phyloP scores from a whole-genome alignment of 2,329 filamentous ascomycete genomes.

The Trichoderma asperellum region DNA sequence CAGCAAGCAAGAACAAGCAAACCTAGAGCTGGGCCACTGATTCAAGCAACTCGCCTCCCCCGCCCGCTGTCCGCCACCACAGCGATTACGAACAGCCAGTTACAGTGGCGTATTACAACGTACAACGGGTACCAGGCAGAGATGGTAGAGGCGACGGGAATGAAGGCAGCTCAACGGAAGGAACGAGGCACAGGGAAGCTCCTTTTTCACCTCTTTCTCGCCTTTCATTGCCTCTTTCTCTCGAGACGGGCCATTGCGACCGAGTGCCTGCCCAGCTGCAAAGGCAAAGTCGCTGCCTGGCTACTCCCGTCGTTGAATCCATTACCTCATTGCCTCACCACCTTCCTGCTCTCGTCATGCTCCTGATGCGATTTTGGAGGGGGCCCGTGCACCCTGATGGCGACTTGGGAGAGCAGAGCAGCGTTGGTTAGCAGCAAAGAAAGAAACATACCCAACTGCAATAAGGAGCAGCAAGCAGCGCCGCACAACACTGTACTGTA shows the following conservation, averaged over 20 bases:
- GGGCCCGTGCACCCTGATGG: conserved; percentile 19
- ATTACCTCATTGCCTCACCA: conserved; percentile 22
- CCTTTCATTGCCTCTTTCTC: background rate
- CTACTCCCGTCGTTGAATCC: conserved; percentile 3
- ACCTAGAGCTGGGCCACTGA: background rate
- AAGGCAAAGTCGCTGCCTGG: background rate
- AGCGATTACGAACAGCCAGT: background rate
- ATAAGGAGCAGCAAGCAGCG: background rate
- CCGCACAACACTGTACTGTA: background rate
- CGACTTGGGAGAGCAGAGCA: background rate
- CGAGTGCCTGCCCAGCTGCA: background rate
- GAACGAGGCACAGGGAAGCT: background rate
- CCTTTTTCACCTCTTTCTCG: background rate
- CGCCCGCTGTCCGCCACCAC: conserved; percentile 4
- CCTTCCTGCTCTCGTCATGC: background rate
- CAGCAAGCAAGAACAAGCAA: background rate
- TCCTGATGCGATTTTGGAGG: conserved; percentile 1
- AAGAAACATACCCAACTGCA: background rate
- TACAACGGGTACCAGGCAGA: background rate
- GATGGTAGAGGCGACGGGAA: background rate
- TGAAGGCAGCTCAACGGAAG: background rate
- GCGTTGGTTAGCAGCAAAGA: background rate
- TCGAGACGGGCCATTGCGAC: background rate
- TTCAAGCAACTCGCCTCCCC: conserved; percentile 17
- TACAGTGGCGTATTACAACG: background rate